phyloP scores from a whole-genome alignment of 2,329 filamentous ascomycete species.

The Talaromyces sp. region DNA sequence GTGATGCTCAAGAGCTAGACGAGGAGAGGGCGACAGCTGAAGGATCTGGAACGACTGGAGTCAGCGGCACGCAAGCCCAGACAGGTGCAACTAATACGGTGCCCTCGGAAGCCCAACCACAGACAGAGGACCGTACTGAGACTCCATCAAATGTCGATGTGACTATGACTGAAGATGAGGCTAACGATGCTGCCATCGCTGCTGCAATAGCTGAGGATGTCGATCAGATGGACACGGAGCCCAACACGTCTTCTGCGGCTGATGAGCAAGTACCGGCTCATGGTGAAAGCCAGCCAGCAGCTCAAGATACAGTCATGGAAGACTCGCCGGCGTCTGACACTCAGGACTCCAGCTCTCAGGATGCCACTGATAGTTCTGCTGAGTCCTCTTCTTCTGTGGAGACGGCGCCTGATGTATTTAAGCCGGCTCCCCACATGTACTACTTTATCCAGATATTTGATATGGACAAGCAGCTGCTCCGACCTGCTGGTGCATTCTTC shows the following conservation, averaged over 20 bases:
- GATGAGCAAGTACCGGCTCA: not conserved
- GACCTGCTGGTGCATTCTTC: slow-evolving; percentile 39
- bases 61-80: not conserved
- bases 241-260: slow-evolving; percentile 2
- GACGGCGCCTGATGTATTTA: slow-evolving; percentile 13
- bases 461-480: slow-evolving; percentile 42
- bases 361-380: slow-evolving; percentile 2
- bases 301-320: slow-evolving; percentile 13
- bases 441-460: slow-evolving; percentile 52
- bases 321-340: slow-evolving; percentile 12
- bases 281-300: slow-evolving; percentile 4
- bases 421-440: slow-evolving; percentile 36
- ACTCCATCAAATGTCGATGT: slow-evolving; percentile 10
- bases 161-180: slow-evolving; percentile 16
- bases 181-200: slow-evolving; percentile 25
- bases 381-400: slow-evolving; percentile 11
- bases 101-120: not conserved
- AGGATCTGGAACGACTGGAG: slow-evolving; percentile 7
- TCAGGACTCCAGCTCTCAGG: slow-evolving; percentile 3
- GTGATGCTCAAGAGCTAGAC: slow-evolving; percentile 19
- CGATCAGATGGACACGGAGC: slow-evolving; percentile 19
- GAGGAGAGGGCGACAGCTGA: slow-evolving; percentile 14
- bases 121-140: not conserved
- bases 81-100: not conserved
- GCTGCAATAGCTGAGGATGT: slow-evolving; percentile 27